Evolutionary conservation across 352 stramenopile genomes (phyloP), one percentile per base, ranked within the genome.

Genomic region (Phytophthora sansomeana): DNA sequence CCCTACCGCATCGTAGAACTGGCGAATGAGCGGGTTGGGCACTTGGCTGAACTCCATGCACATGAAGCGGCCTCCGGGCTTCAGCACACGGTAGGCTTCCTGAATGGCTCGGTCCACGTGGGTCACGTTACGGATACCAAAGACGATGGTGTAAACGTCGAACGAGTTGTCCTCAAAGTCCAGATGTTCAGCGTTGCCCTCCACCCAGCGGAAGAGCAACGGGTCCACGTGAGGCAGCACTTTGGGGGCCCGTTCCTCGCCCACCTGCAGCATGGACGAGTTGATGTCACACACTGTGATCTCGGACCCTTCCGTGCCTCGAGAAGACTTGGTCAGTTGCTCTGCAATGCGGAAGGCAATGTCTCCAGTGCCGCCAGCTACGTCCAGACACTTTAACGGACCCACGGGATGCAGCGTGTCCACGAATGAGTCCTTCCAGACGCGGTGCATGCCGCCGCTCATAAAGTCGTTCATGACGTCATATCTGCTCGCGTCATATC

Each of bases 401-500:
- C 85, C 85, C 21, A 95, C 73, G 0, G 89, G 89, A 52, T 92
- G 80, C 46, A 96, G 61, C 68, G 83, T 90, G 58, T 95, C 78
- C 46, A 98, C 91, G 74, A 99, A 97, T 50, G 97, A 83, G 75
- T 99, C 97, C 69, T 99, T 99, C 97, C 97, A 99, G 21, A 98
- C 67, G 26, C 97, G 87, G 73, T 97, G 92, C 84, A 97, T 90
- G 54, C 93, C 97, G 41, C 86, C 96, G 65, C 88, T 98, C 97
- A 99, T 99, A 64, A 99, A 93, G 81, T 99, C 98, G 80, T 99
- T 99, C 98, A 99, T 99, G 17, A 99, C 78, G 80, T 99, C 98
- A 56, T 96, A 96, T 58, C 85, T 88, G 55, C 21, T 24, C 21
- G 3, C 21, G 21, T 11, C 13, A 19, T 19, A 33, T 26, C 26